Evolutionary conservation across 148 eudicot genomes (phyloP), one percentile per base, ranked within the genome.

Genomic region (Camellia sinensis): DNA sequence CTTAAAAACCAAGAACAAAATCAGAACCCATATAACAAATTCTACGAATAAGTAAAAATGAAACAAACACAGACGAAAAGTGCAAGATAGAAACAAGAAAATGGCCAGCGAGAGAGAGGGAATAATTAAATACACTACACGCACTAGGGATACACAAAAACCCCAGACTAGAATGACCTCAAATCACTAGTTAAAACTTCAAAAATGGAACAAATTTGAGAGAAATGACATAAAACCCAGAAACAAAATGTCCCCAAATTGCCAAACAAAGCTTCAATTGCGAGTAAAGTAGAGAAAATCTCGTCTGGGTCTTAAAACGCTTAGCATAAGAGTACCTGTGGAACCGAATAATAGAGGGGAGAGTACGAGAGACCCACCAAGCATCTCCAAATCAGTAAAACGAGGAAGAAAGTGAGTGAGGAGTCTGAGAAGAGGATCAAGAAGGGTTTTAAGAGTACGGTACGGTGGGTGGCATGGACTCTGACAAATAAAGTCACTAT

Each of bases 261-360:
- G 48, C 44, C 44, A 74, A 74, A 6, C 8, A 56, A 56, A 74
- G 64, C 41, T 54, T 17, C 64, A 37, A 54, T 13, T 53, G 50
- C 19, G 64, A 56, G 56, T 11, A 74, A 54, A 17, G 48, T 29
- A 74, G 19, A 53, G 43, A 29, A 15, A 56, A 74, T 74, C 77
- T 5, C 19, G 37, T 74, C 44, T 54, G 53, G 29, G 54, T 70
- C 21, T 70, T n/a, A 50, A 45, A 29, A 13, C n/a, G 18, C 29
- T 70, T 18, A 70, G 19, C 73, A 45, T 8, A 56, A 56, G 63
- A 54, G 45, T 74, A 74, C 77, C 62, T 74, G 46, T 40, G 13
- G 64, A 74, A 45, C 45, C 76, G 62, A 56, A 74, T 19, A 54
- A 73, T 6, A 43, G 14, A 53, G 43, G 75, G 60, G 60, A 53